Percentiles rank a stretch among this genome's conserved stretches.
These are phyloP conservation scores for Myxozyma monticola DNA, from an alignment of 805 yeast species.

Conservation along the genomic window DNA sequence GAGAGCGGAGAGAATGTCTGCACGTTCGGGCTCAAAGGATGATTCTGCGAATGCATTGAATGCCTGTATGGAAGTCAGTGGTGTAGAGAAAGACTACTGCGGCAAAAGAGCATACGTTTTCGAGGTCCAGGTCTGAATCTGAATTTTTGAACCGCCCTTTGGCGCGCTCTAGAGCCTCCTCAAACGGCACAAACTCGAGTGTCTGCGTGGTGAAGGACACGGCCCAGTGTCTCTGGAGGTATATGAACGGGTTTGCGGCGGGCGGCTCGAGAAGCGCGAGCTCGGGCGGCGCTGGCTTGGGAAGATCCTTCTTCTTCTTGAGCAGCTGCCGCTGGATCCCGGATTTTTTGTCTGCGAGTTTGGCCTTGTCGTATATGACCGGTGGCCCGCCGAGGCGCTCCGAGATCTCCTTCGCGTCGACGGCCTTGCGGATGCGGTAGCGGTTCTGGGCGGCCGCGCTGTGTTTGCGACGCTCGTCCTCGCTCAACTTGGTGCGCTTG, in stretches of 20 bases:
- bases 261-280: background rate
- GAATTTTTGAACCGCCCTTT: slow-evolving; percentile 1
- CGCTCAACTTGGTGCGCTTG: slow-evolving; percentile 12
- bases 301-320: slow-evolving; percentile 8
- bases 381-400: slow-evolving; percentile 20
- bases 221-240: slow-evolving; percentile 10
- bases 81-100: too few species aligned
- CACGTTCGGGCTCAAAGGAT: slow-evolving; percentile 1
- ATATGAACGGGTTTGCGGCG: slow-evolving; percentile 15
- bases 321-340: slow-evolving; percentile 17
- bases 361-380: slow-evolving; percentile 19
- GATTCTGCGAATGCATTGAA: slow-evolving; percentile 1
- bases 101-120: too few species aligned
- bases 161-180: slow-evolving; percentile 7
- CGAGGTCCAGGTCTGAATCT: too few species aligned
- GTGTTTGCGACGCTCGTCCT: slow-evolving; percentile 17
- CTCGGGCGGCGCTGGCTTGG: slow-evolving; percentile 14
- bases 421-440: slow-evolving; percentile 16
- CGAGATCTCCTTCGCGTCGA: slow-evolving; percentile 16
- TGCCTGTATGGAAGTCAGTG: background rate
- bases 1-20: slow-evolving; percentile 6
- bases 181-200: slow-evolving; percentile 10
- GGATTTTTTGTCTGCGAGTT: slow-evolving; percentile 19
- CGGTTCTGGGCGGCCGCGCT: slow-evolving; percentile 25
- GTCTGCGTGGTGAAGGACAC: slow-evolving; percentile 13